Evolutionary conservation across 495 filamentous ascomycete genomes (phyloP).

Genomic region (Ascobolus immersus): DNA sequence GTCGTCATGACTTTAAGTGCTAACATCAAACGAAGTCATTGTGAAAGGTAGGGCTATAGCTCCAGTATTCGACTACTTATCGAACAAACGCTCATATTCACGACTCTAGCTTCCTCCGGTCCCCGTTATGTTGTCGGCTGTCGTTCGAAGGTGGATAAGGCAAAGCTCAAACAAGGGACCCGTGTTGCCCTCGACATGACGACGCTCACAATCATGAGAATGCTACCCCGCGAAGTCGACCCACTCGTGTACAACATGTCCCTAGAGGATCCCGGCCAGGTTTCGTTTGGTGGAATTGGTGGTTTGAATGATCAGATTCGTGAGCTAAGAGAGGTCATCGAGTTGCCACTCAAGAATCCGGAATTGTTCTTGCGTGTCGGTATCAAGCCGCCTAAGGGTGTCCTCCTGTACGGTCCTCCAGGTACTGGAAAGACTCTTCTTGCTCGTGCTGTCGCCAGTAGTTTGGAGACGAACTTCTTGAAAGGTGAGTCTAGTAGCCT

Average conservation of each 20-base stretch:
- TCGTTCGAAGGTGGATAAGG: conserved; percentile 90
- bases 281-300: conserved; percentile 97
- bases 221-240: conserved; percentile 96
- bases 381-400: conserved; percentile 97
- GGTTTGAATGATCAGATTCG: conserved; percentile 97
- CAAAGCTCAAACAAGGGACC: conserved; percentile 89
- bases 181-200: conserved; percentile 99
- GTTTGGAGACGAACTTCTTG: conserved; percentile 92
- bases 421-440: conserved; percentile 94
- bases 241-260: conserved; percentile 99
- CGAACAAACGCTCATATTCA: neutral
- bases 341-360: conserved; percentile 93
- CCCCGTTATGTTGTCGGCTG: conserved; percentile 97
- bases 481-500: conserved; percentile 37
- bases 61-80: neutral
- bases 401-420: conserved; percentile 82
- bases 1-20: neutral
- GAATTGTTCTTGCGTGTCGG: conserved; percentile 91
- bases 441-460: conserved; percentile 86
- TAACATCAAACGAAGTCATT: conserved; percentile 6
- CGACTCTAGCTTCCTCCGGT: conserved; percentile 67
- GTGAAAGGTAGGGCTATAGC: neutral
- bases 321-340: conserved; percentile 93
- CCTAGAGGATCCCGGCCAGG: conserved; percentile 86
- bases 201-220: conserved; percentile 98